Base-by-base conservation (phyloP, 441 rosid species). In the Pelargonium australe region DNA sequence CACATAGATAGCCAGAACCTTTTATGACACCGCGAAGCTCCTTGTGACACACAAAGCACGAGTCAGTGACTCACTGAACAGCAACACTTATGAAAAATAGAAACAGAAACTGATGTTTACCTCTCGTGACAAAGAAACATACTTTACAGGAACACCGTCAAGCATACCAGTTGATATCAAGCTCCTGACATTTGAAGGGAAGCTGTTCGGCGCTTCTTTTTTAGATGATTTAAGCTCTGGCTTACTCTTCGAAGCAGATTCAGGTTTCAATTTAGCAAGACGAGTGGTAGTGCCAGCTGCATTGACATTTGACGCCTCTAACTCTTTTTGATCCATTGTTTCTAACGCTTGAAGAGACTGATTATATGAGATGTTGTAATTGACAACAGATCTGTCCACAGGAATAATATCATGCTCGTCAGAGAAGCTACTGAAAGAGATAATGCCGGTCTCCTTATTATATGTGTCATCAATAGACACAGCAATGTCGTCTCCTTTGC, bases 151-250 rank as follows among this genome's bases (percentile, higher is more conserved):
- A 44, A 88, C 91, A 1, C 89, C 94, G 62, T 86, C 94, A 13
- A 86, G 94, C 88, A 85, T 86, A 43, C 95, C 95, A 69, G 92
- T 89, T 64, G 95, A 89, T 80, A 88, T 79, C 72, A 88, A 79
- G 79, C 91, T 88, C 76, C 87, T 86, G 11, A 88, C 91, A 17
- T 88, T 88, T 57, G 91, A 88, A 51, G 94, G 94, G 74, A 88
- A 88, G 78, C 86, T 83, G 45, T 85, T 88, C 43, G 86, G 84
- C 58, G 88, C 83, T 67, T 79, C 87, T 69, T 86, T 88, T 79
- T 72, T 88, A 51, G 83, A 79, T 11, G 82, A 8, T 78, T 88
- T 86, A 17, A 76, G 70, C 63, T 82, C 87, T 67, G 63, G 63
- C 63, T 85, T 88, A 73, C 71, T 86, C 80, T 81, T 88, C 13